Conservation (phyloP, 805 yeast genomes). For the Barnettozyma wickerhamii region DNA sequence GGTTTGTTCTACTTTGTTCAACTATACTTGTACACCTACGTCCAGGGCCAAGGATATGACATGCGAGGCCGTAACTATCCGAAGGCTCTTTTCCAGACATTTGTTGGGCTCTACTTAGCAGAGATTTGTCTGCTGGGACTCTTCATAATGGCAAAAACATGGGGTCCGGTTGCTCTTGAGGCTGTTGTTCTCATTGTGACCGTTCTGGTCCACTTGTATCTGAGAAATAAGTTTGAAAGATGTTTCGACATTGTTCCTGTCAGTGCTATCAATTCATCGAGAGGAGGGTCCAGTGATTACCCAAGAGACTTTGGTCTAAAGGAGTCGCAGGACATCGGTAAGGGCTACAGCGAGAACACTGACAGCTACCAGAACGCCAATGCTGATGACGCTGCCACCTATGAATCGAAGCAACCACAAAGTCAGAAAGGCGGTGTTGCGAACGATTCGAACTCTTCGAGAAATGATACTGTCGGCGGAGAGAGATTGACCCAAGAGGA, state of each 20-base stretch:
- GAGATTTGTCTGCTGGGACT: constrained; percentile 67
- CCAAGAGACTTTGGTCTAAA: constrained; percentile 65
- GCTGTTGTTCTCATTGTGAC: constrained; percentile 56
- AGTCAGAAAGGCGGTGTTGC: constrained; percentile 17
- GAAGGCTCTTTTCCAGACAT: constrained; percentile 64
- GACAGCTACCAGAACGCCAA: constrained; percentile 11
- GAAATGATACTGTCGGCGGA: constrained; percentile 26
- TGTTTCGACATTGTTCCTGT: constrained; percentile 67
- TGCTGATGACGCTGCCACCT: constrained; percentile 28
- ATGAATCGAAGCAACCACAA: constrained; percentile 13
- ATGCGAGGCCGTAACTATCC: constrained; percentile 73
- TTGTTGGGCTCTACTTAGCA: constrained; percentile 66
- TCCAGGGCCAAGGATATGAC: constrained; percentile 51
- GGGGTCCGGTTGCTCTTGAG: constrained; percentile 75
- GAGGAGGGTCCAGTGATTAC: constrained; percentile 42
- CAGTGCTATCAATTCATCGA: constrained; percentile 41
- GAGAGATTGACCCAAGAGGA: constrained; percentile 19
- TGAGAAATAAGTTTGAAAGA: constrained; percentile 56
- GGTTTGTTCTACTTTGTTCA: constrained; percentile 56
- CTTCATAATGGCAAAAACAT: constrained; percentile 71
- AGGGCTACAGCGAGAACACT: constrained; percentile 26
- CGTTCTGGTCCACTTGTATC: constrained; percentile 52
- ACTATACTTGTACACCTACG: constrained; percentile 60
- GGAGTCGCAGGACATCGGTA: constrained; percentile 52
- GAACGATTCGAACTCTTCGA: constrained; percentile 26